Evolutionary conservation across 805 yeast genomes (phyloP).

Genomic region (Hanseniaspora valbyensis): DNA sequence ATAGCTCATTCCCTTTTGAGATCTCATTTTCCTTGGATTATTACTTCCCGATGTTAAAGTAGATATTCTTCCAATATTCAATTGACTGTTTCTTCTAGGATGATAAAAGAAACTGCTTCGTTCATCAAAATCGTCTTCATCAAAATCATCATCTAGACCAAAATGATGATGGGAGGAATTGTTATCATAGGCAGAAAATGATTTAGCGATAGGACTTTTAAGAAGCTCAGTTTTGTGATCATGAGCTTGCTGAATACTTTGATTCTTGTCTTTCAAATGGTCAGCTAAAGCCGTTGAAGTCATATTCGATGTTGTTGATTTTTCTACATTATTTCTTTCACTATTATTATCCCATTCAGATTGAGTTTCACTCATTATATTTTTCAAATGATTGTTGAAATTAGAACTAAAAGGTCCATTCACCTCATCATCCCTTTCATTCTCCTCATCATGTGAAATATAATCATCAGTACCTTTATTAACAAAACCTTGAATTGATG

Average conservation of each 20-base stretch:
- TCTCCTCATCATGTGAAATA: conserved; percentile 12
- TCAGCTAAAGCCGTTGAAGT: neutral
- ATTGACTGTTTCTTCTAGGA: conserved; percentile 9
- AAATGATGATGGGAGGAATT: conserved; percentile 21
- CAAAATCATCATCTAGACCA: conserved; percentile 23
- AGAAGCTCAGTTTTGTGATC: neutral
- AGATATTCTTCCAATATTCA: neutral
- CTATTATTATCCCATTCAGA: neutral
- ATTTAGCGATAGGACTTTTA: neutral
- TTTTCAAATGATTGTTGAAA: conserved; percentile 16
- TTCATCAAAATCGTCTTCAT: conserved; percentile 22
- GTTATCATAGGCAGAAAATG: neutral
- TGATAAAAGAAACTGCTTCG: conserved; percentile 18
- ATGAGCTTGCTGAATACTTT: neutral
- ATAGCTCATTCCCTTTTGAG: neutral
- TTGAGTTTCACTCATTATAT: conserved; percentile 9
- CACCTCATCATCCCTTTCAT: conserved; percentile 18
- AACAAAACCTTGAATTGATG: neutral
- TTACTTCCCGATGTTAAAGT: neutral
- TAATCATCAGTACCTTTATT: conserved; percentile 1
- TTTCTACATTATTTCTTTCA: neutral
- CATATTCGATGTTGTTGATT: neutral
- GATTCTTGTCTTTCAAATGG: neutral
- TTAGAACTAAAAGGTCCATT: conserved; percentile 29
- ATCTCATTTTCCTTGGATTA: conserved; percentile 1